Evolutionary conservation across 106 monocot genomes (phyloP), one percentile per base, ranked within the genome.

Genomic region (Dendrobium nobile): DNA sequence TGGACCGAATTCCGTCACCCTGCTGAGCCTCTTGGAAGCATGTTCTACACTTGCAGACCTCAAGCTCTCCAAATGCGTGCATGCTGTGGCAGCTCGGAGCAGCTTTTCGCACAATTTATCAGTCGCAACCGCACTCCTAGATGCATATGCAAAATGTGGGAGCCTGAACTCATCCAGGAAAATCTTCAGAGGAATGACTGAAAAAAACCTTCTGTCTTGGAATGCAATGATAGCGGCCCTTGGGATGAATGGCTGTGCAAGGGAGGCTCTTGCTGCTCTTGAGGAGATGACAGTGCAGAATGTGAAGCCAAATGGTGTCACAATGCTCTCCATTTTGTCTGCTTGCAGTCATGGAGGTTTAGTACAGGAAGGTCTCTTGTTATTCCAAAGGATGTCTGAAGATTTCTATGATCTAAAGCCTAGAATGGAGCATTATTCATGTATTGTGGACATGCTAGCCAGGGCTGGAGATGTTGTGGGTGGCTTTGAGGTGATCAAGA

Each of bases 361-460:
- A 43, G 82, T 94, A 11, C 42, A 92, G 68, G 92, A 92, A 59
- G 97, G 97, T 0, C 80, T 94, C 24, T 75, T 85, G 27, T 85
- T 67, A 40, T 88, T 98, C 72, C 24, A 80, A 20, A 80, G 81
- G 55, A 89, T 92, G 88, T 67, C 56, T 1, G 2, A 22, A 4
- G 80, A 89, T 54, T 56, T 58, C 9, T 79, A 54, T 31, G 31
- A 31, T 7, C 73, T 92, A 16, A 72, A 81, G 41, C 89, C 91
- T 15, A 65, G 75, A 18, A 15, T 81, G 37, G 89, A 91, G 82
- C 94, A 94, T 80, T 92, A 89, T 56, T 91, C 94, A 5, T 98
- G 94, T 33, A 6, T 94, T 11, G 83, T 89, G 8, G 97, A 98
- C 80, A 98, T 98, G 97, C 68, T 98, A 64, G 92, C 77, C n/a